A percentile compares a stretch with the other conserved stretches of the same genome.
Conservation (phyloP, 768 basidiomycete genomes). For the Filobasidium floriforme region DNA sequence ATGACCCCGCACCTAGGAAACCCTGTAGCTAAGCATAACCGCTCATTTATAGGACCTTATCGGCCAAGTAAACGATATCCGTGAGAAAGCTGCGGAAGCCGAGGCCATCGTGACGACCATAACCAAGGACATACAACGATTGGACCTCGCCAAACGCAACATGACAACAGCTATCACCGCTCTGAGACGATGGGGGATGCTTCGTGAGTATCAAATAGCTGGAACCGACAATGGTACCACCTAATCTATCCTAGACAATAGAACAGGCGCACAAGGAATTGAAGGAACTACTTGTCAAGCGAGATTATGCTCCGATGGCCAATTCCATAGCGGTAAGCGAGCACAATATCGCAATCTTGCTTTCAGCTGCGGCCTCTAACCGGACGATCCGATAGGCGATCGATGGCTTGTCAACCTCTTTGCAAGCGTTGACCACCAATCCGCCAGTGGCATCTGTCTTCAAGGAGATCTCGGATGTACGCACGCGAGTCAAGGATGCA, state of each 20-base stretch:
- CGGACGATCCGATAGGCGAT: slow-evolving; percentile 56
- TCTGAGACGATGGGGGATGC: slow-evolving; percentile 83
- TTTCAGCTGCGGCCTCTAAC: too few species aligned
- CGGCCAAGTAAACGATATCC: slow-evolving; percentile 82
- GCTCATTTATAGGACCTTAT: slow-evolving; percentile 15
- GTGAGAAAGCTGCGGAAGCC: slow-evolving; percentile 93
- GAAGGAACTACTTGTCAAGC: slow-evolving; percentile 67
- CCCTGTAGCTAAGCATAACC: too few species aligned
- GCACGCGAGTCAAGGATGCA: slow-evolving; percentile 69
- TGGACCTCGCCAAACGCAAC: slow-evolving; percentile 90
- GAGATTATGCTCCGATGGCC: slow-evolving; percentile 72
- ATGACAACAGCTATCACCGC: slow-evolving; percentile 81
- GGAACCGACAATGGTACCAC: too few species aligned
- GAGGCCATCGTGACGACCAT: slow-evolving; percentile 93
- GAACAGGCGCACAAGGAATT: slow-evolving; percentile 76
- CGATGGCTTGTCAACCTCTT: slow-evolving; percentile 70
- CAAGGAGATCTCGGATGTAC: slow-evolving; percentile 70
- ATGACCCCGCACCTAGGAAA: too few species aligned
- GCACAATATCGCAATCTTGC: too few species aligned
- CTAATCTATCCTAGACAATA: slow-evolving; percentile 40
- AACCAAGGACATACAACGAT: slow-evolving; percentile 88
- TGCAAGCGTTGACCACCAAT: slow-evolving; percentile 71
- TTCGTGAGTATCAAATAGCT: slow-evolving; percentile 55
- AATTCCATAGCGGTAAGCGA: slow-evolving; percentile 63
- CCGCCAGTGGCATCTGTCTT: slow-evolving; percentile 68